These are phyloP conservation scores for Pyrenula aspistea DNA, from an alignment of 495 filamentous ascomycete species.

Conservation along the genomic window DNA sequence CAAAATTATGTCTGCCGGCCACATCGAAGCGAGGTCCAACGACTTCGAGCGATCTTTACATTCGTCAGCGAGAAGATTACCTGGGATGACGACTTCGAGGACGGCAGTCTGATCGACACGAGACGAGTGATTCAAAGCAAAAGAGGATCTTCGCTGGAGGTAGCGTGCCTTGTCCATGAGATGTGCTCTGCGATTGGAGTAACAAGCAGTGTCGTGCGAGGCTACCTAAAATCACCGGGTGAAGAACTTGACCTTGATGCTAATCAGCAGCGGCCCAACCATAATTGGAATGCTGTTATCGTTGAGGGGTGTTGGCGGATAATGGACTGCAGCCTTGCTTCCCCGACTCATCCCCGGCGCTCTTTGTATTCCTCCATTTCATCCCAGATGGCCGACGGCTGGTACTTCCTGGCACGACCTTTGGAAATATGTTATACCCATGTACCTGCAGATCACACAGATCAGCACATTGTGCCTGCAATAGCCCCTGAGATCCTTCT, in stretches of 20 bases:
- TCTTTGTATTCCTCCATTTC: slow-evolving; percentile 60
- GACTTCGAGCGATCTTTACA: slow-evolving; percentile 85
- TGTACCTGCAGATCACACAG: slow-evolving; percentile 67
- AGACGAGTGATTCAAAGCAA: slow-evolving; percentile 72
- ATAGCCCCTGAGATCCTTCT: slow-evolving; percentile 73
- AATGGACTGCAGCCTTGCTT: slow-evolving; percentile 89
- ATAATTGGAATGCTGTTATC: slow-evolving; percentile 97
- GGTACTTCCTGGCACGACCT: slow-evolving; percentile 85
- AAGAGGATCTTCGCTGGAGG: slow-evolving; percentile 80
- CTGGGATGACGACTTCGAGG: slow-evolving; percentile 93
- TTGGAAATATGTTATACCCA: slow-evolving; percentile 90
- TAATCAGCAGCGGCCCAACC: slow-evolving; percentile 69
- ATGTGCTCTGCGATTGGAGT: slow-evolving; percentile 92
- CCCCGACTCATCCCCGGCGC: slow-evolving; percentile 75
- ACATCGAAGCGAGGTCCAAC: slow-evolving; percentile 88
- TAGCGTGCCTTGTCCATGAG: slow-evolving; percentile 75
- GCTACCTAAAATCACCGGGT: slow-evolving; percentile 83
- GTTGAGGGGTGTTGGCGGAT: slow-evolving; percentile 93
- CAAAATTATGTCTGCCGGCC: slow-evolving; percentile 90
- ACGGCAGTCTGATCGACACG: slow-evolving; percentile 57
- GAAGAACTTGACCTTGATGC: slow-evolving; percentile 64
- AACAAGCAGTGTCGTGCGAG: slow-evolving; percentile 69
- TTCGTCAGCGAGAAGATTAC: slow-evolving; percentile 91
- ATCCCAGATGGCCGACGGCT: slow-evolving; percentile 61
- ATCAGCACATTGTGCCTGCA: slow-evolving; percentile 88